A percentile compares a stretch with the other conserved stretches of the same genome.
phyloP scores from a whole-genome alignment of 2,329 filamentous ascomycete species.

The Microdochium paspali region DNA sequence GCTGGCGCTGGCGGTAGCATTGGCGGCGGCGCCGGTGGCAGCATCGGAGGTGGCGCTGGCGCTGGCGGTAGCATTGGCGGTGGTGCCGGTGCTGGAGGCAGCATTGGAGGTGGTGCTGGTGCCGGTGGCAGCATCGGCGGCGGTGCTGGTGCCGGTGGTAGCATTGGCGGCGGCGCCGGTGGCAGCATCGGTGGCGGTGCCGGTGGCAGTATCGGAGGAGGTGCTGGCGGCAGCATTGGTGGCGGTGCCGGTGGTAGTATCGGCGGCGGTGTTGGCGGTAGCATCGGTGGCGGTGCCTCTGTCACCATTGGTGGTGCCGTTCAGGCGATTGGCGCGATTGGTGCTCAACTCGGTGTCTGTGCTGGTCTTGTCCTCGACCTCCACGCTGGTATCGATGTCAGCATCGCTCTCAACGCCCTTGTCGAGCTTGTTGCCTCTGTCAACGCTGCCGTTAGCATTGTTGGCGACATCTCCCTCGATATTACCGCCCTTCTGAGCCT shows the following conservation, averaged over 20 bases:
- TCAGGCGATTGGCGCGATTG: neutral
- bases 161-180: neutral
- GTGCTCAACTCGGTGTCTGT: neutral
- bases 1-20: neutral
- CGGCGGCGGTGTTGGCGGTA: neutral
- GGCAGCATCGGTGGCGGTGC: neutral
- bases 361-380: neutral
- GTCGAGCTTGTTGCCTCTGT: neutral
- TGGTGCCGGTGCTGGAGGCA: neutral
- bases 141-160: neutral
- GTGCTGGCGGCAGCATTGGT: neutral
- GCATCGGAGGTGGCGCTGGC: neutral
- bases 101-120: neutral
- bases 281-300: neutral
- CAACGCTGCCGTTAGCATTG: neutral
- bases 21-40: neutral
- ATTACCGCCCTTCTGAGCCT: neutral
- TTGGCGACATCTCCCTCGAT: neutral
- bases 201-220: neutral
- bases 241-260: neutral
- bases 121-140: neutral
- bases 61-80: neutral
- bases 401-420: neutral
- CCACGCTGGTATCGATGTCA: neutral
- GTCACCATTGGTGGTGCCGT: neutral